phyloP scores from a whole-genome alignment of 495 filamentous ascomycete species.

The Sabuloglossum arenarium region DNA sequence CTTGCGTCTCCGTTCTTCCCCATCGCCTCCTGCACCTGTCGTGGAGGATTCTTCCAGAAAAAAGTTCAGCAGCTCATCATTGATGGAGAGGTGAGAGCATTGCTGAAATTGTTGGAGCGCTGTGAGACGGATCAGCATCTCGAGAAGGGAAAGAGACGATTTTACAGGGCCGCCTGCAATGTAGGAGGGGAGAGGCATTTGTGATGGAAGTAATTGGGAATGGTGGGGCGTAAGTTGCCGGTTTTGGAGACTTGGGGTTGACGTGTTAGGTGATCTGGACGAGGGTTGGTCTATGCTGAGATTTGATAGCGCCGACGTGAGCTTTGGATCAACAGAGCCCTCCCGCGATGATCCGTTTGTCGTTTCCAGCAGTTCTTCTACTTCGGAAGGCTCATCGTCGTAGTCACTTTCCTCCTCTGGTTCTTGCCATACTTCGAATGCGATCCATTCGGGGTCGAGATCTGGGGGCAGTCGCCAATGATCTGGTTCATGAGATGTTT shows the following conservation, averaged over 20 bases:
- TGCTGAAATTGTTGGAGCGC: constrained; percentile 96
- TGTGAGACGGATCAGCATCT: constrained; percentile 80
- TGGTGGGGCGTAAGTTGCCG: not conserved
- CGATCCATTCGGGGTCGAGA: constrained; percentile 88
- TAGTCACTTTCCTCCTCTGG: constrained; percentile 21
- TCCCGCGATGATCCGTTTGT: not conserved
- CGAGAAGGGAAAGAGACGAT: constrained; percentile 79
- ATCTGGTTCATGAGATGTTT: constrained; percentile 8
- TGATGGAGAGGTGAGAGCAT: constrained; percentile 74
- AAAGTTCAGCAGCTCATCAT: constrained; percentile 86
- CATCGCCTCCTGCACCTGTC: constrained; percentile 49
- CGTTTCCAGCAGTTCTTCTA: not conserved
- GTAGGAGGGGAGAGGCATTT: constrained; percentile 10
- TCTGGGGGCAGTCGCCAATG: constrained; percentile 52
- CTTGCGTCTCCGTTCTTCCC: constrained; percentile 47
- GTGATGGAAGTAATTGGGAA: constrained; percentile 17
- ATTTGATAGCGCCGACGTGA: constrained; percentile 22
- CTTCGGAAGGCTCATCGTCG: constrained; percentile 20
- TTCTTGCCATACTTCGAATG: constrained; percentile 70
- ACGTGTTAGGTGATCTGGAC: constrained; percentile 8
- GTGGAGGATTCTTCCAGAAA: constrained; percentile 70
- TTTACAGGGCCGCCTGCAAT: constrained; percentile 24
- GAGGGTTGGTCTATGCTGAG: constrained; percentile 9
- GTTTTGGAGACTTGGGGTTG: not conserved
- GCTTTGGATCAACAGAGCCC: constrained; percentile 18